These are phyloP conservation scores for Colletotrichum sp. DNA, from an alignment of 2,329 filamentous ascomycete species.

Conservation along the genomic window DNA sequence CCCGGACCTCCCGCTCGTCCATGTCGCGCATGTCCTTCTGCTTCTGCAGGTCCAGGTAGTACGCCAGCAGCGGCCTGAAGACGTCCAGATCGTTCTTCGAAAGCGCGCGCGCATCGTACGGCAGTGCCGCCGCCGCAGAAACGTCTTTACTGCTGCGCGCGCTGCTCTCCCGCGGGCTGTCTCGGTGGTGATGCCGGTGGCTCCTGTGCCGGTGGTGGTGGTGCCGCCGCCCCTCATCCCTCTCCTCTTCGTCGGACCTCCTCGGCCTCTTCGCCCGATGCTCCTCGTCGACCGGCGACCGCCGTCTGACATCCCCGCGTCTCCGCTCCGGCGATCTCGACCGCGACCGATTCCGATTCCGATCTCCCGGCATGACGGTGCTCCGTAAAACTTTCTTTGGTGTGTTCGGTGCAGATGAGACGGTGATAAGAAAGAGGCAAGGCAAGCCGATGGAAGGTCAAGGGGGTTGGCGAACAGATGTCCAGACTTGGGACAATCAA, in stretches of 20 bases:
- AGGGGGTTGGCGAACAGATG: background rate
- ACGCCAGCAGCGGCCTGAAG: slow-evolving; percentile 77
- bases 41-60: slow-evolving; percentile 91
- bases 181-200: slow-evolving; percentile 5
- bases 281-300: slow-evolving; percentile 4
- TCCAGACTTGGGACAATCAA: background rate
- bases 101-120: slow-evolving; percentile 69
- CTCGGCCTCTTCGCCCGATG: background rate
- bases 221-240: slow-evolving; percentile 9
- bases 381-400: background rate
- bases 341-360: slow-evolving; percentile 29
- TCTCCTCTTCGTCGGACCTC: background rate
- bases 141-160: background rate
- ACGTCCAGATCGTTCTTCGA: slow-evolving; percentile 70
- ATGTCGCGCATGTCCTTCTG: slow-evolving; percentile 71
- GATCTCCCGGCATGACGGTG: background rate
- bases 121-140: slow-evolving; percentile 50
- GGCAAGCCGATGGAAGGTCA: background rate
- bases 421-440: background rate
- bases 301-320: slow-evolving; percentile 5
- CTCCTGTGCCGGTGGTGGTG: background rate
- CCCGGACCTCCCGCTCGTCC: slow-evolving; percentile 75
- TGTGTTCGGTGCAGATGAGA: background rate
- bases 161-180: background rate
- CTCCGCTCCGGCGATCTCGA: slow-evolving; percentile 10